Evolutionary conservation across 768 basidiomycete species (phyloP), one percentile per base, ranked within the genome.

Genomic region (Sporobolomyces roseus): DNA sequence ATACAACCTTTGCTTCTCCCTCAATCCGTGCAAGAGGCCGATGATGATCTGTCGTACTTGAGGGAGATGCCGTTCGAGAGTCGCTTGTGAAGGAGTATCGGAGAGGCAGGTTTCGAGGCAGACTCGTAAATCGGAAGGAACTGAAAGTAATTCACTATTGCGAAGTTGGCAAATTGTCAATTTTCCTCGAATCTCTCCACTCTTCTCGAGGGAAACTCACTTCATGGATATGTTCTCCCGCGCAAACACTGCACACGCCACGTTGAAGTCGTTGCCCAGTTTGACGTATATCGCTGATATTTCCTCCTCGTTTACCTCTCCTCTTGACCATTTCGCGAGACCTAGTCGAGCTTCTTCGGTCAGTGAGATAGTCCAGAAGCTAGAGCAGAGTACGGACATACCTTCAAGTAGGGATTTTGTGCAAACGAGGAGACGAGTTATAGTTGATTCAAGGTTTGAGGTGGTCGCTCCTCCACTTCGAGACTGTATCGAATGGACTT

Each of bases 281-380:
- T 87, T 85, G 61, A 99, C 96, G 79, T 99, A 99, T 61, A 96
- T 90, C 79, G 97, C 91, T 83, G 93, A 96, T 77, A 99, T 92
- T 73, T 89, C 83, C 49, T 79, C 80, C 77, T 94, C 92, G 64
- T 85, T 82, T 74, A 88, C 83, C 74, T 85, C 83, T 68, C 84
- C 79, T 66, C 82, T 82, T 78, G 89, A 90, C 92, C 92, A 96
- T 80, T 84, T 81, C 9, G 89, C 91, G 63, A 96, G 83, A 2
- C 89, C 83, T 77, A 66, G 4, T 7, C 50, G 21, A 25, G 5
- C 33, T 4, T 23, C 45, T 2, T 14, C 4, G 5, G 35, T 36
- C 17, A 55, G 29, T 7, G 16, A 23, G n/a, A 27, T 48, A 17
- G 2, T 35, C 4, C 4, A 16, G 29, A 6, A 27, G 19, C 36